phyloP scores from a whole-genome alignment of 2,329 filamentous ascomycete genomes.

The Mycogone perniciosa region DNA sequence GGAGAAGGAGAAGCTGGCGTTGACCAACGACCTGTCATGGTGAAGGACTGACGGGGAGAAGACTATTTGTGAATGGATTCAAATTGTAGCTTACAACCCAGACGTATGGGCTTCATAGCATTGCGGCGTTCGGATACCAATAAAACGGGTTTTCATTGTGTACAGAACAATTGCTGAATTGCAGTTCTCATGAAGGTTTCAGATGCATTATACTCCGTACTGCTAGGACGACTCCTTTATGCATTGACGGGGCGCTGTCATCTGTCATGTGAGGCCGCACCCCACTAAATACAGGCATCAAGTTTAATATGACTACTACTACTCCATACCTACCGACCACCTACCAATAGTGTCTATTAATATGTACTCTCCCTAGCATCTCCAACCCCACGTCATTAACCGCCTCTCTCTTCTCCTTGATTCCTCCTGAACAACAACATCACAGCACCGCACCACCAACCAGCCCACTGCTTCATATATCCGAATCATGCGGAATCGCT shows the following conservation, averaged over 20 bases:
- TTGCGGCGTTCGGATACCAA: slow-evolving; percentile 9
- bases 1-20: slow-evolving; percentile 52
- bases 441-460: neutral
- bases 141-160: neutral
- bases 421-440: neutral
- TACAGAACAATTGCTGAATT: neutral
- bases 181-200: neutral
- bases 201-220: neutral
- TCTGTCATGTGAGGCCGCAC: neutral
- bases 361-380: neutral
- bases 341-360: too few species aligned
- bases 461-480: neutral
- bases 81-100: neutral
- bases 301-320: too few species aligned
- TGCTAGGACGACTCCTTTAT: neutral
- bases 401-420: slow-evolving; percentile 5
- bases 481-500: too few species aligned
- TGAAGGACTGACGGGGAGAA: slow-evolving; percentile 17
- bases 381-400: slow-evolving; percentile 11
- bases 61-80: neutral
- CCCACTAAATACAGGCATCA: neutral
- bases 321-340: too few species aligned
- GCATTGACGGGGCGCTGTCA: neutral
- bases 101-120: slow-evolving; percentile 1
- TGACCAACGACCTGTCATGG: slow-evolving; percentile 39